Conservation (phyloP, 805 yeast species). For the Candida ascalaphidarum region DNA sequence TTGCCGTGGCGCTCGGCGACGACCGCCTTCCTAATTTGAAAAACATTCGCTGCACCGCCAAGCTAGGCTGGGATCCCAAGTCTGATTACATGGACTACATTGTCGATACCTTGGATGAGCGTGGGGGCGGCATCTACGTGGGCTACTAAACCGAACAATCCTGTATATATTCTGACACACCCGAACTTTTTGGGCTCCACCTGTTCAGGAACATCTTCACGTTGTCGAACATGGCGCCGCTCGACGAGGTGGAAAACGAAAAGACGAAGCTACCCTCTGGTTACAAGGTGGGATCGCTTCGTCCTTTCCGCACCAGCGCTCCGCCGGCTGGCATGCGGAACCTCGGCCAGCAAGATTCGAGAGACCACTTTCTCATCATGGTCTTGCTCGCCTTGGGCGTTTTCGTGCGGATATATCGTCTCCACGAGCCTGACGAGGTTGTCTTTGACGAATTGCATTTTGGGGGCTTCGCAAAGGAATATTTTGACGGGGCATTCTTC, state of each 20-base stretch:
- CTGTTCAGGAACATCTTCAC: not conserved
- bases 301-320: slow-evolving; percentile 19
- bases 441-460: slow-evolving; percentile 43
- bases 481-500: slow-evolving; percentile 52
- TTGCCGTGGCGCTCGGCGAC: slow-evolving; percentile 77
- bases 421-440: slow-evolving; percentile 29
- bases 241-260: too few relatives aligned
- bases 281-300: slow-evolving; percentile 19
- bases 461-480: slow-evolving; percentile 31
- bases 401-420: slow-evolving; percentile 19
- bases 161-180: too few relatives aligned
- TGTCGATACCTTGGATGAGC: slow-evolving; percentile 61
- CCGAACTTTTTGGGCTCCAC: too few relatives aligned
- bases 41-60: slow-evolving; percentile 58
- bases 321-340: slow-evolving; percentile 7
- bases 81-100: slow-evolving; percentile 37
- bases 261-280: slow-evolving; percentile 11
- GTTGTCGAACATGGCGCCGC: not conserved
- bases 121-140: slow-evolving; percentile 68
- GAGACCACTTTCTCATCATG: slow-evolving; percentile 15
- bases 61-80: slow-evolving; percentile 76
- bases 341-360: slow-evolving; percentile 4
- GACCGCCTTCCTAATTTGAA: slow-evolving; percentile 62
- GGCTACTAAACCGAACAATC: slow-evolving; percentile 20
- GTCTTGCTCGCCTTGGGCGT: slow-evolving; percentile 14